These are phyloP conservation scores for Akanthomyces uredinophilus DNA, from an alignment of 2,329 filamentous ascomycete species.

Conservation along the genomic window DNA sequence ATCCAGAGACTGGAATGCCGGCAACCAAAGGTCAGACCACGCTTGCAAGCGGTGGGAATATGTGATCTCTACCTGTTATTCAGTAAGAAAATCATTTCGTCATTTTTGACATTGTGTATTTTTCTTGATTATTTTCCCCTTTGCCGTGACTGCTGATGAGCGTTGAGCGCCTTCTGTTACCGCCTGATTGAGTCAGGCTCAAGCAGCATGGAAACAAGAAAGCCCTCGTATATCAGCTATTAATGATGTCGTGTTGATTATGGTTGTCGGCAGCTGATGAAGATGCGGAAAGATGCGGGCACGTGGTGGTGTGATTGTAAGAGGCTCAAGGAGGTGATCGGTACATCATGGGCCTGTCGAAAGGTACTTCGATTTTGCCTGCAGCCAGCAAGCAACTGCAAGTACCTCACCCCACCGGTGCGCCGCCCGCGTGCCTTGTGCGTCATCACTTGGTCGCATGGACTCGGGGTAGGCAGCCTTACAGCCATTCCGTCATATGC, in stretches of 20 bases:
- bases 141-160: too few species aligned
- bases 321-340: not conserved
- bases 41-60: too few species aligned
- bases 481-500: constrained; percentile 4
- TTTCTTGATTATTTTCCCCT: too few species aligned
- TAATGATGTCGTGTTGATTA: not conserved
- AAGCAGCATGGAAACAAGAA: not conserved
- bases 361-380: not conserved
- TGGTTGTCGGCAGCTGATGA: not conserved
- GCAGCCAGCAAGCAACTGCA: not conserved
- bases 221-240: not conserved
- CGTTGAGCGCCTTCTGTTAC: not conserved
- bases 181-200: not conserved
- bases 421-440: constrained; percentile 10
- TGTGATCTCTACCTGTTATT: too few species aligned
- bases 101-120: too few species aligned
- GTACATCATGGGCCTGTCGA: not conserved
- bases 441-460: constrained; percentile 11
- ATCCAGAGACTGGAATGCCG: too few species aligned
- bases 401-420: constrained; percentile 2
- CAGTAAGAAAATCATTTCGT: too few species aligned
- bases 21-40: too few species aligned
- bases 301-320: constrained; percentile 10
- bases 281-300: not conserved
- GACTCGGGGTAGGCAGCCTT: not conserved